Base-by-base conservation (phyloP, 2,329 filamentous ascomycete species). In the Arthrobotrys sinensis region DNA sequence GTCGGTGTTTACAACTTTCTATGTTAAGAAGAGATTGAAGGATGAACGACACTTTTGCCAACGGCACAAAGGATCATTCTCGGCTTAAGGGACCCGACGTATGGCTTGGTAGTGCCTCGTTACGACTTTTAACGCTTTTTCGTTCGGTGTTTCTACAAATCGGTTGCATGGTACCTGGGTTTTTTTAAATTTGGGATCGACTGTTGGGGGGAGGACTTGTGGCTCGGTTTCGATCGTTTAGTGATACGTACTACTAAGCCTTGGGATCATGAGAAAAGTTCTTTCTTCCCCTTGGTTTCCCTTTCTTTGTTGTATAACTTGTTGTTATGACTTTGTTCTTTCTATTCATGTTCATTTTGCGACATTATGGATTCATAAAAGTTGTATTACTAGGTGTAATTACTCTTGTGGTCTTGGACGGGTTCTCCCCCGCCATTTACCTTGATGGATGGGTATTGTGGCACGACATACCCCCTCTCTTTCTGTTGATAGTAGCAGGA, bases 1-100 rank as follows among this genome's bases (percentile, higher is more conserved):
- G 14, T 38, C 76, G 11, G 40, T 75, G 32, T 79, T 75, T 38
- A 79, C 76, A 14, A 79, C 69, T 5, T 69, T 69, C n/a, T 79
- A 79, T 48, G 76, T 79, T n/a, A 79, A 79, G 64, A 64, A 70
- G 36, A 64, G 76, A 16, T 66, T 79, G 24, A 79, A 62, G 76
- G 76, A 79, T 38, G 76, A 79, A 38, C 36, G 70, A 24, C 69
- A 79, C 55, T 79, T 69, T 52, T 67, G 60, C 21, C 75, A 78
- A 57, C 75, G 75, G 14, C 36, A 78, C 46, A 78, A 68, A 24
- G 66, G 67, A 4, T 78, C 75, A n/a, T 78, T 78, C 34, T 78
- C 75, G 11, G 73, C 60, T 34, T 77, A 32, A 73, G 36, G 14
- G 11, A 32, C 8, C 19, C 10, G 11, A 28, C 3, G 16, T 45